Percentiles rank a stretch among this genome's conserved stretches.
Evolutionary conservation across 257 asterid species (phyloP).

Genomic region (Hygrophila difformis): DNA sequence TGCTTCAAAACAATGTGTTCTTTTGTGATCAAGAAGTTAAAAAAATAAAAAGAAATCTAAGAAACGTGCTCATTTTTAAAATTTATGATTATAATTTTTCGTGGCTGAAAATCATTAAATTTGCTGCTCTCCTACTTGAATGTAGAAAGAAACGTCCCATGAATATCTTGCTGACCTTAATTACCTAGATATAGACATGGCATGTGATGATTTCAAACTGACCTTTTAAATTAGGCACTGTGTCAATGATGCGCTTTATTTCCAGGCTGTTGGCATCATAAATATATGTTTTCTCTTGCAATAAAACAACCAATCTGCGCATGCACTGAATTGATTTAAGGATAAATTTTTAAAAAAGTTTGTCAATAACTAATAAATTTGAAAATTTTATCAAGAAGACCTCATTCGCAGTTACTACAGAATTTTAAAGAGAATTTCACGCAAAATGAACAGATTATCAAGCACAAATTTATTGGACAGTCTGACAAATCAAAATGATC

Average conservation of each 20-base stretch:
- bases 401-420: too few species aligned
- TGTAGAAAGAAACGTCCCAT: too few species aligned
- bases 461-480: too few species aligned
- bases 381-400: too few species aligned
- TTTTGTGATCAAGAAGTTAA: slow-evolving; percentile 1
- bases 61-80: neutral
- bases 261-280: slow-evolving; percentile 69
- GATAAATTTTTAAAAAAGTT: slow-evolving; percentile 10
- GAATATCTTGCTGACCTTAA: too few species aligned
- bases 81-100: slow-evolving; percentile 2
- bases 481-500: too few species aligned
- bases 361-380: slow-evolving; percentile 9
- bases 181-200: neutral
- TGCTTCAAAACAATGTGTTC: too few species aligned
- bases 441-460: too few species aligned
- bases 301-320: slow-evolving; percentile 73
- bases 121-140: slow-evolving; percentile 4
- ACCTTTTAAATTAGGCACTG: slow-evolving; percentile 82
- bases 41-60: slow-evolving; percentile 4
- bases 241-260: slow-evolving; percentile 64
- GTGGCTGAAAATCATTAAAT: neutral
- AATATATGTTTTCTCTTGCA: slow-evolving; percentile 71
- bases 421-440: slow-evolving; percentile 1
- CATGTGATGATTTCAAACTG: slow-evolving; percentile 13
- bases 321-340: slow-evolving; percentile 13